Evolutionary conservation across 1,284 basidiomycete species (phyloP).

Genomic region (Apiotrichum montevideense): DNA sequence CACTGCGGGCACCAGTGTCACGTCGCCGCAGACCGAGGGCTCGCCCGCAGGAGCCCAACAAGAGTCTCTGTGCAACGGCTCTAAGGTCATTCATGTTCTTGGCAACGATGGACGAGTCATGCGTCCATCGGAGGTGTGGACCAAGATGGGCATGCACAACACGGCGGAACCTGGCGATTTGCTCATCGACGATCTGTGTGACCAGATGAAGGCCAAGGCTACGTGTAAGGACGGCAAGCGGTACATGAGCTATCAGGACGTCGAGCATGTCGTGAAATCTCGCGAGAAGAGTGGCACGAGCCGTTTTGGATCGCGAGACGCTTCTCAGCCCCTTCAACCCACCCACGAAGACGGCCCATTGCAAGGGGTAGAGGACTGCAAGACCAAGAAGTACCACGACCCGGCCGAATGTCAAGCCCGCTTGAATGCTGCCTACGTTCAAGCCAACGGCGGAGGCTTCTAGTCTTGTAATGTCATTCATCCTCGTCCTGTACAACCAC

Average conservation of each 20-base stretch:
- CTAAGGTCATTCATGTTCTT: conserved; percentile 31
- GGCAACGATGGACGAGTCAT: conserved; percentile 35
- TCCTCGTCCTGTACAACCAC: neutral
- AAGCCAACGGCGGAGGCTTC: conserved; percentile 10
- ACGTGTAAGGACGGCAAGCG: conserved; percentile 36
- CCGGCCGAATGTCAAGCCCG: conserved; percentile 15
- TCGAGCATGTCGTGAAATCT: conserved; percentile 10
- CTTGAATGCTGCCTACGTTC: conserved; percentile 13
- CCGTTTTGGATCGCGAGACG: neutral
- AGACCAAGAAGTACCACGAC: conserved; percentile 7
- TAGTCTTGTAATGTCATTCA: neutral
- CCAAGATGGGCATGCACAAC: conserved; percentile 32
- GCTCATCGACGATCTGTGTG: conserved; percentile 46
- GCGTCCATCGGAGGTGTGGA: conserved; percentile 41
- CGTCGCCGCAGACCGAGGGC: conserved; percentile 21
- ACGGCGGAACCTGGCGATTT: conserved; percentile 27
- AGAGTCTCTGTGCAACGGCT: conserved; percentile 1
- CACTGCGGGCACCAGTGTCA: conserved; percentile 8
- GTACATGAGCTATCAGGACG: conserved; percentile 17
- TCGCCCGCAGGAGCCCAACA: conserved; percentile 1
- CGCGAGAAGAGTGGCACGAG: conserved; percentile 1
- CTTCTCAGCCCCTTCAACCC: neutral
- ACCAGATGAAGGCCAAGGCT: conserved; percentile 43
- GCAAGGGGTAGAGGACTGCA: neutral
- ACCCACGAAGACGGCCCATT: no score